Percentiles rank a stretch among this genome's conserved stretches.
These are phyloP conservation scores for Neofusicoccum umdonicola DNA, from an alignment of 2,329 filamentous ascomycete species.

Conservation along the genomic window DNA sequence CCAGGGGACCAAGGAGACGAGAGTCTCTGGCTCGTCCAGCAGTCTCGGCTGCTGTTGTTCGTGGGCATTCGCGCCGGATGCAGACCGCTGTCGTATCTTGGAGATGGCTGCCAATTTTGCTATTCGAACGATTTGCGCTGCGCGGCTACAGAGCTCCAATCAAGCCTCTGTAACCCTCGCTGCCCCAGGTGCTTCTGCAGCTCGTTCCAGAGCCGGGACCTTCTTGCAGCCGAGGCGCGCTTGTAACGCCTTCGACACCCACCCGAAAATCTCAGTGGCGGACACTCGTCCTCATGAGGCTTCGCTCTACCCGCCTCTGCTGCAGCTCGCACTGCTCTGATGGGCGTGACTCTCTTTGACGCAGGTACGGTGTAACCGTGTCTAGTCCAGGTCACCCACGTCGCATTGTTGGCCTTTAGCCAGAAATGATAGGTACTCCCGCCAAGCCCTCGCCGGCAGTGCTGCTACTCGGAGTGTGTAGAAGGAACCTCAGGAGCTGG, in stretches of 20 bases:
- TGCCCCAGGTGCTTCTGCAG: background rate
- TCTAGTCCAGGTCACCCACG: background rate
- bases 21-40: background rate
- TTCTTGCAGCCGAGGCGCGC: background rate
- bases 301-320: background rate
- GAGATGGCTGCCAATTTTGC: background rate
- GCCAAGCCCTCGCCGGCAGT: background rate
- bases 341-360: background rate
- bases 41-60: background rate
- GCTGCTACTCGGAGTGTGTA: background rate
- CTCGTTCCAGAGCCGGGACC: conserved; percentile 7
- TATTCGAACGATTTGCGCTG: background rate
- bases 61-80: background rate
- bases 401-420: background rate
- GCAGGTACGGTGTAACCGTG: conserved; percentile 2
- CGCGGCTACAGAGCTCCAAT: background rate
- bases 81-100: background rate
- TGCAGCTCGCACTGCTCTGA: background rate
- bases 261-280: background rate
- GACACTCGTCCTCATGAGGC: background rate
- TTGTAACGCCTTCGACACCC: conserved; percentile 7
- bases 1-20: background rate
- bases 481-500: background rate
- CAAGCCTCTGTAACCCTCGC: background rate
- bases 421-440: background rate